These are phyloP conservation scores for Mollisia scopiformis DNA, from an alignment of 2,329 filamentous ascomycete genomes.

Conservation along the genomic window DNA sequence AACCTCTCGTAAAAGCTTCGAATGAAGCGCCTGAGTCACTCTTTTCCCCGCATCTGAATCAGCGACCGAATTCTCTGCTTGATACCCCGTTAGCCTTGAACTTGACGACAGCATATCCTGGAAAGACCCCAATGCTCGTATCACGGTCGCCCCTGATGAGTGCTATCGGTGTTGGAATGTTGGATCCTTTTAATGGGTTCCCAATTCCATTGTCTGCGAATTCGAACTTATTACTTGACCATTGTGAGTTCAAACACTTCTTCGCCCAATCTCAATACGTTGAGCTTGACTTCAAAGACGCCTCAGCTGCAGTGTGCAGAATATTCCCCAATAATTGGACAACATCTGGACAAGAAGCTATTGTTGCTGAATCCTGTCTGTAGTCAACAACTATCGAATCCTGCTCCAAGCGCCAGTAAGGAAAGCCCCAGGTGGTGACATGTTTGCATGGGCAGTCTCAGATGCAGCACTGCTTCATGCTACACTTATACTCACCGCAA, in stretches of 20 bases:
- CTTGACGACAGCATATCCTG: neutral
- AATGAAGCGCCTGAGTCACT: neutral
- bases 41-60: neutral
- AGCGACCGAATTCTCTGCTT: neutral
- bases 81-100: neutral
- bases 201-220: neutral
- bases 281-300: neutral
- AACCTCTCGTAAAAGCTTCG: too few relatives aligned
- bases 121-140: neutral
- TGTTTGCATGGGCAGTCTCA: constrained; percentile 4
- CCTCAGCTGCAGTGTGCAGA: too few relatives aligned
- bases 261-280: neutral
- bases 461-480: constrained; percentile 10
- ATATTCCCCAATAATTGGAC: too few relatives aligned
- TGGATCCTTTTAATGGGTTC: constrained; percentile 13
- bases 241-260: constrained; percentile 4
- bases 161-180: neutral
- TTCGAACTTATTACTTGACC: constrained; percentile 1
- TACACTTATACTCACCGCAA: constrained; percentile 10
- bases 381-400: constrained; percentile 15
- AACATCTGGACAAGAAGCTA: too few relatives aligned
- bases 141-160: neutral
- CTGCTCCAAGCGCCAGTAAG: neutral
- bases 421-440: neutral
- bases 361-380: too few relatives aligned